Percentiles rank a stretch among this genome's conserved stretches.
These are phyloP conservation scores for Mycogone perniciosa DNA, from an alignment of 2,329 filamentous ascomycete genomes.

Conservation along the genomic window DNA sequence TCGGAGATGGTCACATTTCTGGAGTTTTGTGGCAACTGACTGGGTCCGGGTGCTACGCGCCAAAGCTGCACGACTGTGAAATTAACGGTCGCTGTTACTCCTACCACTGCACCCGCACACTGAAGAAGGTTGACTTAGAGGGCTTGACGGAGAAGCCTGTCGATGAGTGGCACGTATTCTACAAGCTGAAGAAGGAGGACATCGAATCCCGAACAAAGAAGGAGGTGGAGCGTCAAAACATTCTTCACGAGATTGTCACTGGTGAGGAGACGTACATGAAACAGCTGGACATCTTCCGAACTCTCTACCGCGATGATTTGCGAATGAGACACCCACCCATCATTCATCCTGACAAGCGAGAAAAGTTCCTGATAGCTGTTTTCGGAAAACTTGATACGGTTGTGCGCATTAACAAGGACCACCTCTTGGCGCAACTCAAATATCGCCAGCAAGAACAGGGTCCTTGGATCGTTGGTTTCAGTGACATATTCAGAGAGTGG, in stretches of 20 bases:
- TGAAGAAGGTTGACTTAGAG: constrained; percentile 89
- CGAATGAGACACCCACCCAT: constrained; percentile 68
- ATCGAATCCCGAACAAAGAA: constrained; percentile 69
- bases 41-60: constrained; percentile 83
- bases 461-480: constrained; percentile 89
- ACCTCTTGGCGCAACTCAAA: constrained; percentile 86
- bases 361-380: constrained; percentile 74
- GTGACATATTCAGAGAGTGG: constrained; percentile 97
- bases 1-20: constrained; percentile 71
- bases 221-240: constrained; percentile 88
- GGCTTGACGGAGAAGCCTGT: constrained; percentile 61
- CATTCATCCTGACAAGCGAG: constrained; percentile 69
- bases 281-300: constrained; percentile 77
- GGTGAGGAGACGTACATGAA: constrained; percentile 89
- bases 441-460: constrained; percentile 96
- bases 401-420: constrained; percentile 85
- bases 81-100: constrained; percentile 81
- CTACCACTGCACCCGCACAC: constrained; percentile 83
- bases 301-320: constrained; percentile 80
- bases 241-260: constrained; percentile 89
- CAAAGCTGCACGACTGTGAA: constrained; percentile 68
- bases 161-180: constrained; percentile 86
- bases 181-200: constrained; percentile 72
- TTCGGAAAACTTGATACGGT: constrained; percentile 90
- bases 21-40: constrained; percentile 93